Evolutionary conservation across 805 yeast genomes (phyloP), one percentile per base, ranked within the genome.

Genomic region (Candida boleticola): DNA sequence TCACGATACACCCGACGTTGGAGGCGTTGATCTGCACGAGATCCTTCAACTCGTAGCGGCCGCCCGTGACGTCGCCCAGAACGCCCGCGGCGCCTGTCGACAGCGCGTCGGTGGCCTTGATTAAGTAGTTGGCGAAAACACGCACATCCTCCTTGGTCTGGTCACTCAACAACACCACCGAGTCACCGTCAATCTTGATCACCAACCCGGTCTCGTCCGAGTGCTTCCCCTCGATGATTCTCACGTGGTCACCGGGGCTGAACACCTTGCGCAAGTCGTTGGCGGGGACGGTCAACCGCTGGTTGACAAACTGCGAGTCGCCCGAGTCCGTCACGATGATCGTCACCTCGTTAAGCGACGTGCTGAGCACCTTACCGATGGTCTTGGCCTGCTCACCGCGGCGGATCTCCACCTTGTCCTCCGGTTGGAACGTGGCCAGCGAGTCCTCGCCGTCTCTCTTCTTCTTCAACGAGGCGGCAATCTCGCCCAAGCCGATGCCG

Each of bases 171-270:
- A 93, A 75, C 0, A 95, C 87, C 20, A 90, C 97, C 46, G 89
- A 87, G 58, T 90, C 96, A 38, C 83, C 86, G 40, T 79, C 77
- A 19, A 88, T 79, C 51, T 81, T 76, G 32, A 93, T 89, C 39
- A 93, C 96, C 68, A 93, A 76, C 68, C 99, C 99, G 27, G 97
- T 89, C 57, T 90, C 97, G 56, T 92, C 97, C 40, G 81, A 73
- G 62, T 88, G 95, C 57, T 86, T 89, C 59, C 99, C 99, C 57
- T 83, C 87, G 29, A 86, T 77, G 25, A 92, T 93, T 44, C 95
- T 83, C 18, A 93, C 96, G 61, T 93, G 97, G 62, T 92, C 98
- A 74, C 99, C 99, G 32, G 88, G 81, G 40, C 76, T 66, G 64
- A 92, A 92, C 41, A 86, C 80, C 61, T 93, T 93, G 59, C 97